Evolutionary conservation across 345 rosid genomes (phyloP).

Genomic region (Populus pruinosa): DNA sequence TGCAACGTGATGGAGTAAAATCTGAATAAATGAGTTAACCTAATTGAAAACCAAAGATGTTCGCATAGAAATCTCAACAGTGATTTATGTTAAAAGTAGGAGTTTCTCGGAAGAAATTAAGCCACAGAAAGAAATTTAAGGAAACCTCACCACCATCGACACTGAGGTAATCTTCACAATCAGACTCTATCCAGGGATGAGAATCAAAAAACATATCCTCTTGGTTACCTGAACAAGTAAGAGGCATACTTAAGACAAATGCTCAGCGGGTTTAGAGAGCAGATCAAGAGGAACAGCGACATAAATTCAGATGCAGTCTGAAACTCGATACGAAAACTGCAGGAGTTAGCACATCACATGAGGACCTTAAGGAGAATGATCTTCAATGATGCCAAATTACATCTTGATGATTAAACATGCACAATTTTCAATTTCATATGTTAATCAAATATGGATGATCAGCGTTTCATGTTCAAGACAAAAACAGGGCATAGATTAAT

Average conservation of each 20-base stretch:
- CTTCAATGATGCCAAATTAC: not conserved
- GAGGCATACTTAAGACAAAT: not conserved
- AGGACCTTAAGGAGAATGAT: not conserved
- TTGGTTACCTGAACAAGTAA: conserved; percentile 31
- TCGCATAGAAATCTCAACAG: not conserved
- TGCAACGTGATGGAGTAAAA: conserved; percentile 34
- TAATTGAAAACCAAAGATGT: not conserved
- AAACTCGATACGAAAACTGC: not conserved
- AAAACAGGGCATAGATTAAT: not conserved
- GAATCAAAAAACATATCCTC: conserved; percentile 56
- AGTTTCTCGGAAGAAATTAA: not conserved
- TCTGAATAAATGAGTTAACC: conserved; percentile 22
- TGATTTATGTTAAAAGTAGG: not conserved
- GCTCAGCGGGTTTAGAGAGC: not conserved
- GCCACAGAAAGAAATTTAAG: not conserved
- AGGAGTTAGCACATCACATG: not conserved
- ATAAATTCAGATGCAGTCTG: not conserved
- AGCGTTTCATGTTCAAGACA: not conserved
- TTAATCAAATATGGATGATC: not conserved
- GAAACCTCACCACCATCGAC: conserved; percentile 47
- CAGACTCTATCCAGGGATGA: conserved; percentile 57
- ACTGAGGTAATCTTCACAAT: conserved; percentile 60
- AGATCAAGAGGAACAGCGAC: not conserved
- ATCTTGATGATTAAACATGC: not conserved
- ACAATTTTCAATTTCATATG: not conserved